Base-by-base conservation (phyloP, 768 basidiomycete genomes). In the Pilatotrama ljubarskyi region DNA sequence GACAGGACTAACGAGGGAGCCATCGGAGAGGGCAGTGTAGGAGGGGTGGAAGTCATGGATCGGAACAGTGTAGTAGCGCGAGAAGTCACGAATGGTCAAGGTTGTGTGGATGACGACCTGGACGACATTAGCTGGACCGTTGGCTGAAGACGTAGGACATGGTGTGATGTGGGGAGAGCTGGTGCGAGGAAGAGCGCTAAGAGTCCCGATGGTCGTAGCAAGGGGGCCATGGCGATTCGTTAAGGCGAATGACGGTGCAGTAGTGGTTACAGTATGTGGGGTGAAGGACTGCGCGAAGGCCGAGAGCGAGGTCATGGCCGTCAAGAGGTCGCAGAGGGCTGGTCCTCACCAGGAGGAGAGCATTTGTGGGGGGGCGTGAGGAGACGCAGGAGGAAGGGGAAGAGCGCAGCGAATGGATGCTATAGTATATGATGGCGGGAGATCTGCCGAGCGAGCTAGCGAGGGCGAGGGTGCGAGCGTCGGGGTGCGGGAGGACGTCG, bases 1-100 rank as follows among this genome's bases (percentile, higher is more conserved):
- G 9, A 79, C 75, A 1, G 79, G 69, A 11, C 84, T 72, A 11
- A 85, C 59, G 41, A 87, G 79, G n/a, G 85, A 84, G n/a, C 85
- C 85, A 69, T 88, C 85, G 14, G 67, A 65, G 32, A 81, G 74
- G 25, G 80, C 69, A 36, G 72, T 64, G 47, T 62, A 56, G 10
- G 69, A 63, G 2, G 85, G 84, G 40, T 70, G 70, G 59, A 86
- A 86, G 20, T 78, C 69, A 20, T 71, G 58, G 56, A 82, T 76
- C 42, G 82, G 66, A 68, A 22, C 67, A 20, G 68, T 62, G 66
- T 82, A 84, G 72, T 74, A 82, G 20, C 69, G 69, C 58, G 68
- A 60, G 69, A 77, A 85, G 67, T 84, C 73, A 1, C 77, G 72
- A 25, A 86, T 81, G 59, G 78, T 72, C 38, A 85, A 41, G 8